Evolutionary conservation across 208 protist genomes (phyloP).

Genomic region (Crithidia fasciculata): DNA sequence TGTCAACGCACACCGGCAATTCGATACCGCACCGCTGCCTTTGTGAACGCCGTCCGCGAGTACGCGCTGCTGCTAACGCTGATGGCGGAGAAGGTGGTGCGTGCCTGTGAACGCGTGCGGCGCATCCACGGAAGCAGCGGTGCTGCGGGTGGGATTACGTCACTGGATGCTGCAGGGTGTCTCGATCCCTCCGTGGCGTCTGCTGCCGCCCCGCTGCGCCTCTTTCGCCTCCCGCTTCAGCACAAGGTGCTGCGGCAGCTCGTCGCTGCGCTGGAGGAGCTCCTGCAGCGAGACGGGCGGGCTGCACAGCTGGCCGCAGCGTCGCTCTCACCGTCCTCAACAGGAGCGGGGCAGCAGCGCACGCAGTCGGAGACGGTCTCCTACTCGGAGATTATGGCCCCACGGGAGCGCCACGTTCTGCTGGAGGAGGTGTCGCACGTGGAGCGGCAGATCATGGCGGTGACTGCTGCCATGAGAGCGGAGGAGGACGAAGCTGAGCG

Average conservation of each 20-base stretch:
- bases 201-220: conserved; percentile 10
- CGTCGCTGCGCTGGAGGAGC: conserved; percentile 37
- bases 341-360: background rate
- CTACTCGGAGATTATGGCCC: conserved; percentile 33
- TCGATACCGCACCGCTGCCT: conserved; percentile 36
- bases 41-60: conserved; percentile 51
- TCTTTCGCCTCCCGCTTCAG: conserved; percentile 24
- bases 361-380: background rate
- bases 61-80: conserved; percentile 58
- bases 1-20: conserved; percentile 40
- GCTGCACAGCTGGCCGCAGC: conserved; percentile 11
- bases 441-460: conserved; percentile 30
- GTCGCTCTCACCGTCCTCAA: background rate
- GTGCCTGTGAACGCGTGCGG: conserved; percentile 30
- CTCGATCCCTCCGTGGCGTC: background rate
- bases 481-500: background rate
- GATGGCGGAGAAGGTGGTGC: conserved; percentile 36
- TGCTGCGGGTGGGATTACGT: background rate
- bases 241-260: conserved; percentile 41
- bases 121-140: conserved; percentile 5
- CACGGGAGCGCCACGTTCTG: conserved; percentile 35
- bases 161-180: background rate
- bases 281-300: conserved; percentile 29
- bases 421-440: conserved; percentile 36
- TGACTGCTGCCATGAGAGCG: background rate